These are phyloP conservation scores for Capsella rubella DNA, from an alignment of 441 rosid genomes.

Conservation along the genomic window DNA sequence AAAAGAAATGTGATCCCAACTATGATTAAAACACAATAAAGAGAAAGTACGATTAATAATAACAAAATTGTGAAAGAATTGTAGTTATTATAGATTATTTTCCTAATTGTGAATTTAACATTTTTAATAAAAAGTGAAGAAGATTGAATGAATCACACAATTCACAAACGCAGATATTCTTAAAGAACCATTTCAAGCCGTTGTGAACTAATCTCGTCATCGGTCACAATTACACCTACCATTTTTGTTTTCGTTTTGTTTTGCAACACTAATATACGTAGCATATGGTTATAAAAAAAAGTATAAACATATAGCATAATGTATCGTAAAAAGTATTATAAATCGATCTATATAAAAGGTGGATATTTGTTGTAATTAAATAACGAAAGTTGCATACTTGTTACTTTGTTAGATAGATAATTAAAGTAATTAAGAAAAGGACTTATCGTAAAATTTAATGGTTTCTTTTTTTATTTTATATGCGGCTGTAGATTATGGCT, in stretches of 20 bases:
- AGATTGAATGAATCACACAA: background rate
- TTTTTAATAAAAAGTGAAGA: no score
- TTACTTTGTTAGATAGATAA: conserved; percentile 4
- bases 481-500: conserved; percentile 14
- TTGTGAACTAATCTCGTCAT: conserved; percentile 8
- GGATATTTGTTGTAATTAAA: conserved; percentile 6
- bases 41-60: no score
- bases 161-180: background rate
- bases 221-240: background rate
- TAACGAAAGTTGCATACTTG: background rate
- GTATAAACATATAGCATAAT: background rate
- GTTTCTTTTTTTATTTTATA: background rate
- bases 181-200: background rate
- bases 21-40: no score
- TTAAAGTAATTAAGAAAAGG: conserved; percentile 18
- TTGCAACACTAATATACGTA: no score
- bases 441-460: background rate
- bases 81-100: no score
- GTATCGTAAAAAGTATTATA: background rate
- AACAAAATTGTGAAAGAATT: no score
- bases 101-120: no score
- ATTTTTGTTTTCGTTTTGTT: no score
- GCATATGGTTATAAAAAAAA: conserved; percentile 1
- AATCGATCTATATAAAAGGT: conserved; percentile 7
- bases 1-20: no score